These are phyloP conservation scores for Eimeria maxima DNA, from an alignment of 169 alveolate species.

Conservation along the genomic window DNA sequence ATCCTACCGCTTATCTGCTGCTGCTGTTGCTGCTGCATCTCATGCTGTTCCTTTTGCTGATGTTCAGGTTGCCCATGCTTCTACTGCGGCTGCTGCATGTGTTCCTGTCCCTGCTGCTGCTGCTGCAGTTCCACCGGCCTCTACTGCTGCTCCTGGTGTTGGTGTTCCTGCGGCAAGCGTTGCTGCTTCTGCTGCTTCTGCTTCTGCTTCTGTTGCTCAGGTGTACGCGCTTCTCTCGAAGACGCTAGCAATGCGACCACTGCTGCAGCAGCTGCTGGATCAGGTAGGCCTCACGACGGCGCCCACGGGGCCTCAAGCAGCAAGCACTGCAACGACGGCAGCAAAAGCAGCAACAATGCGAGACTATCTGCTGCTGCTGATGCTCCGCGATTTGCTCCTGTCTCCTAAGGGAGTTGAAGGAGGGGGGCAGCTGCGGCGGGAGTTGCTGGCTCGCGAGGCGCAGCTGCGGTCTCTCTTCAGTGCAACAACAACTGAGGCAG, in stretches of 20 bases:
- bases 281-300: slow-evolving; percentile 33
- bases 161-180: no score
- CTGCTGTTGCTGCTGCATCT: background rate
- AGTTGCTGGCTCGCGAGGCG: slow-evolving; percentile 7
- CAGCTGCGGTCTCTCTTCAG: slow-evolving; percentile 30
- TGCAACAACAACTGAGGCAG: background rate
- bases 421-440: slow-evolving; percentile 39
- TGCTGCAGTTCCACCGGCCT: no score
- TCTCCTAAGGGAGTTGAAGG: slow-evolving; percentile 40
- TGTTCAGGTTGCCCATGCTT: background rate
- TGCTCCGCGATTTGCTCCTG: slow-evolving; percentile 55
- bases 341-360: background rate
- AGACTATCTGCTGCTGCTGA: slow-evolving; percentile 52
- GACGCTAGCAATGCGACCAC: slow-evolving; percentile 45
- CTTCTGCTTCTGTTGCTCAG: slow-evolving; percentile 56
- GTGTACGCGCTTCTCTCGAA: slow-evolving; percentile 67
- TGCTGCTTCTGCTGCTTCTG: background rate
- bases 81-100: background rate
- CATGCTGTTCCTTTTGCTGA: background rate
- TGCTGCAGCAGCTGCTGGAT: slow-evolving; percentile 54
- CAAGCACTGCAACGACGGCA: background rate
- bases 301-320: no score
- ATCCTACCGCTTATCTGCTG: background rate
- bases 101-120: background rate
- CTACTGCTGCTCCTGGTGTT: no score